These are phyloP conservation scores for Zygoascus meyerae DNA, from an alignment of 1,139 yeast genomes.

Conservation along the genomic window DNA sequence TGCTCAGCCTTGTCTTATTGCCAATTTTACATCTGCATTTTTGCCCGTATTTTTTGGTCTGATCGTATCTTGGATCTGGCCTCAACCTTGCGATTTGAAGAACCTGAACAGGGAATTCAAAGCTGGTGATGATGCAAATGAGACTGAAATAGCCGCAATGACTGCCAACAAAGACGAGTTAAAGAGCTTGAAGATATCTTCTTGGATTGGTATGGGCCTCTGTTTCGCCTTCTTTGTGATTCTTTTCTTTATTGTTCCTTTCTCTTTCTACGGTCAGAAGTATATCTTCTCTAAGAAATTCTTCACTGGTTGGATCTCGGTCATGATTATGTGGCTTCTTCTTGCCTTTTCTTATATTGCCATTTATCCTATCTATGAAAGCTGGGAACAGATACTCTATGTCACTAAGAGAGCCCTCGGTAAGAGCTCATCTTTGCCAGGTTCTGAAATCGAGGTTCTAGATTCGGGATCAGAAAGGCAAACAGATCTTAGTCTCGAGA, in stretches of 20 bases:
- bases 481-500: background rate
- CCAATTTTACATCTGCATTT: conserved; percentile 71
- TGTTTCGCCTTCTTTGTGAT: background rate
- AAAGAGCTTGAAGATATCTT: background rate
- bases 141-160: conserved; percentile 12
- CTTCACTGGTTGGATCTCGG: conserved; percentile 17
- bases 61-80: conserved; percentile 54
- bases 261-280: conserved; percentile 15
- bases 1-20: conserved; percentile 77
- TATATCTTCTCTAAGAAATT: conserved; percentile 17
- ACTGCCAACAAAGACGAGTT: background rate
- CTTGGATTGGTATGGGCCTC: background rate
- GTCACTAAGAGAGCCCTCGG: conserved; percentile 4
- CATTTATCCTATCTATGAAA: conserved; percentile 14
- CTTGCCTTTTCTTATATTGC: conserved; percentile 11
- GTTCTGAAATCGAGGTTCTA: background rate
- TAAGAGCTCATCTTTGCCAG: no score
- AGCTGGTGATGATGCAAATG: conserved; percentile 47
- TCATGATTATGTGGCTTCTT: conserved; percentile 15
- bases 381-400: conserved; percentile 10
- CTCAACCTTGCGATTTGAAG: conserved; percentile 69
- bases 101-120: conserved; percentile 51
- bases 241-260: conserved; percentile 11
- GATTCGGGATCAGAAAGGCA: background rate
- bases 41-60: conserved; percentile 65